Percentiles rank a stretch among this genome's conserved stretches.
Conservation (phyloP, 139 green algal genomes). For the Trebouxia sp. region DNA sequence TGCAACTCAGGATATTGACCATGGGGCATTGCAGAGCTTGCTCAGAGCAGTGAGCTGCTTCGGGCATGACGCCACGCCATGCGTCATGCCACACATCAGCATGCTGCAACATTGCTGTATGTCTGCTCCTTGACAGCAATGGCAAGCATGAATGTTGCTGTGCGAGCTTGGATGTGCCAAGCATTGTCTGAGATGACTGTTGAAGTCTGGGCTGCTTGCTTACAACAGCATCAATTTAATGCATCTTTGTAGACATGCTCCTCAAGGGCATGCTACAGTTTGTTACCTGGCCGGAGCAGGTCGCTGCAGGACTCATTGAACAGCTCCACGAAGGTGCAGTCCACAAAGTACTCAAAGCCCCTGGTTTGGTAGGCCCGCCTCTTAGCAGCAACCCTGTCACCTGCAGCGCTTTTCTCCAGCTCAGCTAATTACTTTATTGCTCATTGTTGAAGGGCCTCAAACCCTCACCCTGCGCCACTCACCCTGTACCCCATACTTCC, state of each 20-base stretch:
- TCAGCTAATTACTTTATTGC: neutral
- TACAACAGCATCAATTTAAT: neutral
- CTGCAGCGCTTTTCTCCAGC: neutral
- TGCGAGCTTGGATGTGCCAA: neutral
- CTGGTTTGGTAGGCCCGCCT: slow-evolving; percentile 49
- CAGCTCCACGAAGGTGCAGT: slow-evolving; percentile 59
- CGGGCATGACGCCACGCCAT: too few relatives aligned
- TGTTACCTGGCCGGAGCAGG: slow-evolving; percentile 40
- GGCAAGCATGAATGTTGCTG: too few relatives aligned
- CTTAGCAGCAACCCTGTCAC: slow-evolving; percentile 42
- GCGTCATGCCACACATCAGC: too few relatives aligned
- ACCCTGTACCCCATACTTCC: too few relatives aligned
- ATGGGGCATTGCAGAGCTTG: too few relatives aligned
- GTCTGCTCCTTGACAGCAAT: neutral
- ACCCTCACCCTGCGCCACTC: too few relatives aligned
- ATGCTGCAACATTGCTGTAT: too few relatives aligned
- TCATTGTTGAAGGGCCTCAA: neutral
- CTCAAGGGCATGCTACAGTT: neutral
- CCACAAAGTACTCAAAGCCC: slow-evolving; percentile 69
- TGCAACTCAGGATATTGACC: too few relatives aligned
- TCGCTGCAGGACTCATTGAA: slow-evolving; percentile 61
- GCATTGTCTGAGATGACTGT: neutral
- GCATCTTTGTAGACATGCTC: neutral
- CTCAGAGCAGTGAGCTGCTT: too few relatives aligned
- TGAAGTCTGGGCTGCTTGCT: neutral